Conservation (phyloP, 73 alveolate genomes). For the Symbiodinium natans region DNA sequence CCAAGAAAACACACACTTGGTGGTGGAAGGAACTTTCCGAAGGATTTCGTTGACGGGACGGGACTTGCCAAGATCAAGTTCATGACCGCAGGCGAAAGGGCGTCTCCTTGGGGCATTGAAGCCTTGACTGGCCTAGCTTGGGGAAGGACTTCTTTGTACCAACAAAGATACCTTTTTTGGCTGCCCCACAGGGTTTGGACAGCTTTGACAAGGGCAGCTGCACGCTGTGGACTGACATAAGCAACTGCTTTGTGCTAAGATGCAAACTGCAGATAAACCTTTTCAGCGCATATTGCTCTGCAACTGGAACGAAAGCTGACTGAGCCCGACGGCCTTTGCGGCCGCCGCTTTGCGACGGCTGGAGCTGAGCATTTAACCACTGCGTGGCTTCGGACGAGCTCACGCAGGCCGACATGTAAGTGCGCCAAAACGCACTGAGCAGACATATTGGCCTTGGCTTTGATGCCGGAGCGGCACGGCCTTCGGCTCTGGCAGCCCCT, state of each 20-base stretch:
- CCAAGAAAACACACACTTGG: background rate
- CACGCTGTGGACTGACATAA: background rate
- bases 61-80: background rate
- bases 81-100: background rate
- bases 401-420: background rate
- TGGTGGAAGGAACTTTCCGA: background rate
- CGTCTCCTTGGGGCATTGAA: constrained; percentile 40
- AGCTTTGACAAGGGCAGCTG: background rate
- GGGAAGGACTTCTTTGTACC: background rate
- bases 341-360: background rate
- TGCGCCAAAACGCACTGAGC: background rate
- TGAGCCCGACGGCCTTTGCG: background rate
- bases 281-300: background rate
- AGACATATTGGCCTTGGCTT: background rate
- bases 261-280: background rate
- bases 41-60: background rate
- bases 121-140: background rate
- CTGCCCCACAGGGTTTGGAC: background rate
- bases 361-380: constrained; percentile 23
- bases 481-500: background rate
- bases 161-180: background rate
- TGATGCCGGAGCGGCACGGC: background rate
- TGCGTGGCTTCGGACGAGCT: background rate
- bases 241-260: background rate
- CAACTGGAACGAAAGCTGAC: background rate